Percentiles rank a stretch among this genome's conserved stretches.
Evolutionary conservation across 2,329 filamentous ascomycete species (phyloP).

Genomic region (Cryphonectria carpinicola): DNA sequence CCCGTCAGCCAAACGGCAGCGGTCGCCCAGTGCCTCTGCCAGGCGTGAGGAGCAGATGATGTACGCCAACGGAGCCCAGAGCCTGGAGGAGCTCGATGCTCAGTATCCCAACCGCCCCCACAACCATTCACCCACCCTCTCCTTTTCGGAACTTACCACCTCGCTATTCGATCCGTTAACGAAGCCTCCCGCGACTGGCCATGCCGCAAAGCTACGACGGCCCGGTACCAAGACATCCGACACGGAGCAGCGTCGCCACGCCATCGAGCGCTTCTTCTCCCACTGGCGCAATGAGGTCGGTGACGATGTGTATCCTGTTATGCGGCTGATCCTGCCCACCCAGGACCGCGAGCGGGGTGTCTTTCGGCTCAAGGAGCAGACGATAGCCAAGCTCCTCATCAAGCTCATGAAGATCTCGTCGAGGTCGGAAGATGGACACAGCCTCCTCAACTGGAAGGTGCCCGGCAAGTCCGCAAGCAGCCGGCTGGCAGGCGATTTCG

Average conservation of each 20-base stretch:
- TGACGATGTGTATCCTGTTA: constrained; percentile 88
- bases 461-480: constrained; percentile 69
- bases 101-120: constrained; percentile 74
- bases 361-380: constrained; percentile 92
- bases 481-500: constrained; percentile 85
- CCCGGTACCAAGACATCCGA: constrained; percentile 67
- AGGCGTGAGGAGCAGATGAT: constrained; percentile 56
- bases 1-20: constrained; percentile 33
- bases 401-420: constrained; percentile 91
- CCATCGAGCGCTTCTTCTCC: constrained; percentile 85
- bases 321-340: constrained; percentile 88
- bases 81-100: constrained; percentile 47
- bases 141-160: constrained; percentile 78
- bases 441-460: constrained; percentile 88
- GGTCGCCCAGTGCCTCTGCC: constrained; percentile 45
- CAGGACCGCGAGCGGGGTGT: constrained; percentile 91
- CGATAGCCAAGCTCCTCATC: constrained; percentile 87
- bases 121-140: constrained; percentile 78
- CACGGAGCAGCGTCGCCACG: constrained; percentile 76
- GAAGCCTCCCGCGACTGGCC: constrained; percentile 66
- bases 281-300: constrained; percentile 89
- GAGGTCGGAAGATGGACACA: constrained; percentile 85
- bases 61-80: constrained; percentile 47
- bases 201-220: constrained; percentile 60
- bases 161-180: constrained; percentile 79